A percentile compares a stretch with the other conserved stretches of the same genome.
Evolutionary conservation across 1,284 basidiomycete species (phyloP).

Genomic region (Austroboletus niveus): DNA sequence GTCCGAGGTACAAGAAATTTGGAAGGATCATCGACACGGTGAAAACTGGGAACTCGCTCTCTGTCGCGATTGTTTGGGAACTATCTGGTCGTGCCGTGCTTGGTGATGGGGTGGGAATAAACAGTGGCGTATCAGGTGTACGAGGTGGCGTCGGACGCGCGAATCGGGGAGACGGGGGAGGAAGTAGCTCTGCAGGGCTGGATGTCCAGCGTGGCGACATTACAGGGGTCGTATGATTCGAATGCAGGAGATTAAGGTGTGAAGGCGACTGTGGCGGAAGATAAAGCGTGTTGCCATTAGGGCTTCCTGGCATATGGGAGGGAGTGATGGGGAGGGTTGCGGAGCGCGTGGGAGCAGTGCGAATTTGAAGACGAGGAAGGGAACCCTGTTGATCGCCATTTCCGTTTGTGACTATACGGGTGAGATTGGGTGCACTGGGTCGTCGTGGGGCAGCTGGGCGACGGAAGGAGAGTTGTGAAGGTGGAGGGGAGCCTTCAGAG

Average conservation of each 20-base stretch:
- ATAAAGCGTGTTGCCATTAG: slow-evolving; percentile 35
- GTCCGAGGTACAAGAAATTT: slow-evolving; percentile 87
- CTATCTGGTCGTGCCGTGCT: slow-evolving; percentile 57
- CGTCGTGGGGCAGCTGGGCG: slow-evolving; percentile 52
- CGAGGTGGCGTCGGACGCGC: slow-evolving; percentile 45
- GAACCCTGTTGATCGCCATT: slow-evolving; percentile 41
- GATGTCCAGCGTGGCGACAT: slow-evolving; percentile 39
- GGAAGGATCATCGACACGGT: slow-evolving; percentile 86
- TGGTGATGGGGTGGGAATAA: slow-evolving; percentile 41
- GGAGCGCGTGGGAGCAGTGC: slow-evolving; percentile 54
- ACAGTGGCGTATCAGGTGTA: slow-evolving; percentile 51
- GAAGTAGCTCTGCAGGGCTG: slow-evolving; percentile 33
- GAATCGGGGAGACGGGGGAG: slow-evolving; percentile 41
- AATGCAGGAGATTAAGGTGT: slow-evolving; percentile 56
- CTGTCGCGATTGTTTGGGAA: slow-evolving; percentile 51
- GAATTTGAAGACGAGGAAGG: slow-evolving; percentile 57
- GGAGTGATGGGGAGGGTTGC: slow-evolving; percentile 58
- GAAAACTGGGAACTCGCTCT: slow-evolving; percentile 63
- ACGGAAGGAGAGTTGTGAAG: slow-evolving; percentile 58
- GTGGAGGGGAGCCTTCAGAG: slow-evolving; percentile 60
- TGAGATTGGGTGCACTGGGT: slow-evolving; percentile 61
- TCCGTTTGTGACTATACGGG: slow-evolving; percentile 51
- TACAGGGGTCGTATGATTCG: slow-evolving; percentile 53
- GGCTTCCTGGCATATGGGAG: slow-evolving; percentile 19
- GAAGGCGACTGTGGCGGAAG: slow-evolving; percentile 57